Conservation (phyloP, 441 rosid genomes). For the Eruca vesicaria region DNA sequence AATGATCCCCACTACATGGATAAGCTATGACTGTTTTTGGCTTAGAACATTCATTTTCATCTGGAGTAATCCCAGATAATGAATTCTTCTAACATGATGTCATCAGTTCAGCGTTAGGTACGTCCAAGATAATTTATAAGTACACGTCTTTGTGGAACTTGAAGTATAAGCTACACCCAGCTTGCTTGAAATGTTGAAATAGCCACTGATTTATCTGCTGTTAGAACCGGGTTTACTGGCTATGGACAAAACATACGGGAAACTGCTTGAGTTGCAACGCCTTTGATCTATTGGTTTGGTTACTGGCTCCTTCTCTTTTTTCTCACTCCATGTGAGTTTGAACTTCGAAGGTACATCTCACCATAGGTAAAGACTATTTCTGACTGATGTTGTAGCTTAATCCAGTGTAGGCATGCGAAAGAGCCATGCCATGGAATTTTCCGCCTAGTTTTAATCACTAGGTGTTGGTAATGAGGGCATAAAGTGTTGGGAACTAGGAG, state of each 20-base stretch:
- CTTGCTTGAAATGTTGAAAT: constrained; percentile 2
- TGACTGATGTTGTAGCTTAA: not conserved
- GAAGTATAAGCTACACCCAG: not conserved
- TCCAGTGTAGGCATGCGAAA: not conserved
- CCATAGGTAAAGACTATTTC: not conserved
- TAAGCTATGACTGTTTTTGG: constrained; percentile 9
- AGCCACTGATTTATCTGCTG: not conserved
- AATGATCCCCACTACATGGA: not conserved
- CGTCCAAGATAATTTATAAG: not conserved
- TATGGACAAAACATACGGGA: not conserved
- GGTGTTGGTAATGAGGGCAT: not conserved
- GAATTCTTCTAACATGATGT: not conserved
- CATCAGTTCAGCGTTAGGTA: not conserved
- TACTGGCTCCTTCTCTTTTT: not conserved
- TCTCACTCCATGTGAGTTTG: not conserved
- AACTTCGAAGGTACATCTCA: not conserved
- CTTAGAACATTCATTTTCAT: constrained; percentile 4
- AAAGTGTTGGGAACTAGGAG: not conserved
- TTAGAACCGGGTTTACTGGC: not conserved
- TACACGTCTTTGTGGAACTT: not conserved
- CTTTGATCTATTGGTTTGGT: not conserved
- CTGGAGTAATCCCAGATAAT: not conserved
- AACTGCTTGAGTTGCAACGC: not conserved
- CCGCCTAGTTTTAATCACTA: not conserved
- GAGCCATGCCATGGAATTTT: not conserved